These are phyloP conservation scores for Fusarium sp. DNA, from an alignment of 2,329 filamentous ascomycete genomes.

Conservation along the genomic window DNA sequence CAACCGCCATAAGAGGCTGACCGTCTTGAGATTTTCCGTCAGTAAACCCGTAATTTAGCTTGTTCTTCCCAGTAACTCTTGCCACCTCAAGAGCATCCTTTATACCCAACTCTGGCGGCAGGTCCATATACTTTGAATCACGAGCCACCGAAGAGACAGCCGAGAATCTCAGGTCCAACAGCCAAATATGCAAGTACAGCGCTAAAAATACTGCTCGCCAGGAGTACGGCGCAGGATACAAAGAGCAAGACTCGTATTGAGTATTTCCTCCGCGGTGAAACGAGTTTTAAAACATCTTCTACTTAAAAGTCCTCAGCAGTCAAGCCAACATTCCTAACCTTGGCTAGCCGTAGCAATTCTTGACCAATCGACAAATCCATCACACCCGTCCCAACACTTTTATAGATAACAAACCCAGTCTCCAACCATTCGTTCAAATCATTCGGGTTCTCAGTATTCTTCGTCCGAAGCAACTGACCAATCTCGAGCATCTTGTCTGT, in stretches of 20 bases:
- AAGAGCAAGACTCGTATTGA: no score
- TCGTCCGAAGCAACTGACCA: slow-evolving; percentile 64
- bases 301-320: slow-evolving; percentile 45
- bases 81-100: not conserved
- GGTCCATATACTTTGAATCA: not conserved
- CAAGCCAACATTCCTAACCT: slow-evolving; percentile 64
- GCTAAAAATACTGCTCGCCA: not conserved
- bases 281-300: no score
- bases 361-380: slow-evolving; percentile 76
- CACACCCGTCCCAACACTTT: slow-evolving; percentile 75
- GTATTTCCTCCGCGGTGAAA: no score
- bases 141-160: not conserved
- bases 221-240: not conserved
- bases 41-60: not conserved
- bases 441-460: not conserved
- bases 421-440: slow-evolving; percentile 69
- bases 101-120: not conserved
- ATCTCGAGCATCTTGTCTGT: slow-evolving; percentile 53
- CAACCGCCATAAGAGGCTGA: no score
- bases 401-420: slow-evolving; percentile 75
- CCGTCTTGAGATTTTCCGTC: no score
- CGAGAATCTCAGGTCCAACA: not conserved
- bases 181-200: not conserved
- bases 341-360: slow-evolving; percentile 68
- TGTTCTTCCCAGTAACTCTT: not conserved